phyloP scores from a whole-genome alignment of 2,329 filamentous ascomycete genomes.

The Mollisiaceae sp. region DNA sequence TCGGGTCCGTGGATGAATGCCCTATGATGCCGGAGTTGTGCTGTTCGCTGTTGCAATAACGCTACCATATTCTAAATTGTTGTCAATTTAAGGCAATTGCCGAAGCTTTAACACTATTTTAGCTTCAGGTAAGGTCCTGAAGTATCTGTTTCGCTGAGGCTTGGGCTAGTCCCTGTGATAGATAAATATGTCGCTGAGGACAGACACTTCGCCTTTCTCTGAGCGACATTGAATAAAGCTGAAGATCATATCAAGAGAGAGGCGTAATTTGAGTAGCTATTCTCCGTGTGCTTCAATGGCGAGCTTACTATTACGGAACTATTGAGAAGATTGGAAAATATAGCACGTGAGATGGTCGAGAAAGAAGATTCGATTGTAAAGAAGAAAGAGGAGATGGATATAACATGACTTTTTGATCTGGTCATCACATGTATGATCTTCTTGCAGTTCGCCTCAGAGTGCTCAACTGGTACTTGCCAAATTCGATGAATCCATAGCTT shows the following conservation, averaged over 20 bases:
- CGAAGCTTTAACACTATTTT: neutral
- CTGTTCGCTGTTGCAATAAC: neutral
- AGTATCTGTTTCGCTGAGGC: neutral
- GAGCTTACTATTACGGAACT: conserved; percentile 12
- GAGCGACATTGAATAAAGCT: conserved; percentile 9
- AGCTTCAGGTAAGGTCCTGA: neutral
- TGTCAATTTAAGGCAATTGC: neutral
- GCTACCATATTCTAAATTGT: neutral
- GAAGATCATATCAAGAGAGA: neutral
- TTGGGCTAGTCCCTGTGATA: neutral
- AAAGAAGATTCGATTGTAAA: neutral
- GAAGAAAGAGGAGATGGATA: neutral
- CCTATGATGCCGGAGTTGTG: neutral
- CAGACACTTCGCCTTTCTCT: conserved; percentile 12
- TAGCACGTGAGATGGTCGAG: neutral
- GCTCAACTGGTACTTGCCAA: neutral
- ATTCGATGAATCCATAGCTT: neutral
- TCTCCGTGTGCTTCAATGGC: conserved; percentile 16
- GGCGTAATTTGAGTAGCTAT: conserved; percentile 9
- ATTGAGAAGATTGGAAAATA: conserved; percentile 11
- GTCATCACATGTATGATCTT: neutral
- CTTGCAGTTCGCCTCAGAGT: neutral
- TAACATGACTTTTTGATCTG: neutral
- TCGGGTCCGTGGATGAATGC: neutral
- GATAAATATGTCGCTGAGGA: conserved; percentile 16